Evolutionary conservation across 768 basidiomycete genomes (phyloP).

Genomic region (Leucogyrophana mollusca): DNA sequence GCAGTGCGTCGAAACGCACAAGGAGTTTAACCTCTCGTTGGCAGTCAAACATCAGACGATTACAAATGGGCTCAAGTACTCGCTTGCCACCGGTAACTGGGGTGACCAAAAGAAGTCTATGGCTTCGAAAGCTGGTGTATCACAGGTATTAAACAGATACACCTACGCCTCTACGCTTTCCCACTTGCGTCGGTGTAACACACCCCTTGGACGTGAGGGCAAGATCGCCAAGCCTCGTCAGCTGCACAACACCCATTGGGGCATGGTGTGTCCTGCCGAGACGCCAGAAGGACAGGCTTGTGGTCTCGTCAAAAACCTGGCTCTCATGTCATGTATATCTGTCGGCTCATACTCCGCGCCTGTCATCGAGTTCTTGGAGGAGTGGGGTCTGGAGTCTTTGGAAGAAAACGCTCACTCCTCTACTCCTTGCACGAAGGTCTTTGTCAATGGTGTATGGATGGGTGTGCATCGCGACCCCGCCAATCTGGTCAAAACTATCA

Average conservation of each 20-base stretch:
- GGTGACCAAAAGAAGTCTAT: constrained; percentile 99
- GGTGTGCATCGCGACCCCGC: constrained; percentile 96
- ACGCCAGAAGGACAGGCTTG: constrained; percentile 99
- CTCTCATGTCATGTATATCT: constrained; percentile 96
- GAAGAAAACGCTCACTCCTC: constrained; percentile 90
- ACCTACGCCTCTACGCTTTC: constrained; percentile 98
- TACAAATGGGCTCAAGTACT: constrained; percentile 97
- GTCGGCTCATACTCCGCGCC: constrained; percentile 95
- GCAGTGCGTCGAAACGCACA: constrained; percentile 94
- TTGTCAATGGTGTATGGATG: constrained; percentile 99
- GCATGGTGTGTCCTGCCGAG: constrained; percentile 99
- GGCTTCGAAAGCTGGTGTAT: constrained; percentile 97
- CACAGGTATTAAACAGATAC: constrained; percentile 97
- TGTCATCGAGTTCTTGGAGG: constrained; percentile 97
- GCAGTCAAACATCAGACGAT: constrained; percentile 98
- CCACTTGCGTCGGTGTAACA: constrained; percentile 97
- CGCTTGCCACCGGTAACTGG: constrained; percentile 98
- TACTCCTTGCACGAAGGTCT: constrained; percentile 90
- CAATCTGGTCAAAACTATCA: constrained; percentile 89
- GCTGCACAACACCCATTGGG: constrained; percentile 99
- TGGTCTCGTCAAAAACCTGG: constrained; percentile 97
- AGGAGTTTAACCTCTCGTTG: constrained; percentile 87
- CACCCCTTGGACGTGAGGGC: constrained; percentile 95
- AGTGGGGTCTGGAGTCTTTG: constrained; percentile 95
- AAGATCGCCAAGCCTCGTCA: constrained; percentile 99